Base-by-base conservation (phyloP, 2,329 filamentous ascomycete genomes). In the Cladosporium sp. region DNA sequence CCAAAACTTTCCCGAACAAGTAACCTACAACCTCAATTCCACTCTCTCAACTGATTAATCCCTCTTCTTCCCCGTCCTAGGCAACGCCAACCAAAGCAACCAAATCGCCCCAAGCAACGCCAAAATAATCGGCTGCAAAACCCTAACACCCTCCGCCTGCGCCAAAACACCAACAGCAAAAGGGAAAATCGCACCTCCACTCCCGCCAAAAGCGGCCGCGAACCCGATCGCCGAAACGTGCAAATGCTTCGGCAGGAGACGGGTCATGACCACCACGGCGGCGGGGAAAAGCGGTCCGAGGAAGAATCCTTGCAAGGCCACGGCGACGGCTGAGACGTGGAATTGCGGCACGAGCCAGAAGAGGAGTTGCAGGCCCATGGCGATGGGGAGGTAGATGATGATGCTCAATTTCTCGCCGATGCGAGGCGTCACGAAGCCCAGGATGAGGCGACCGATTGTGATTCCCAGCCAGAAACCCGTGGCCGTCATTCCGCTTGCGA, bases 391-490 rank as follows among this genome's bases (percentile, higher is more conserved):
- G 65, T 93, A 94, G 52, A 75, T 74, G 39, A 68, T 61, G 48
- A 78, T 74, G 29, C 73, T 69, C 32, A 74, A 62, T 63, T 85
- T 88, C 69, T 92, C 88, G 0, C 88, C 88, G 15, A 88, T 72
- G 2, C 77, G 72, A 2, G 84, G 83, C 1, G 88, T 94, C 3
- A 91, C 72, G 58, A 94, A 93, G 0, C 87, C 87, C 13, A 94
- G 68, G 0, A 83, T 65, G 2, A 93, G 71, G 1, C 89, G 75
- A 0, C 89, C 88, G 0, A 88, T 66, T 0, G 88, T 91, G 55
- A 94, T 76, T 0, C 88, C 89, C 38, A 88, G 77, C 89, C 89
- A 95, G 69, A 92, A 94, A 0, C 87, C 84, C 0, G 87, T 92
- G 0, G 83, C 84, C 0, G 81, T 82, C 70, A 93, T 80, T 2